Percentiles rank a stretch among this genome's conserved stretches.
Evolutionary conservation across 1,139 yeast species (phyloP).

Genomic region (Geotrichum fermentans): DNA sequence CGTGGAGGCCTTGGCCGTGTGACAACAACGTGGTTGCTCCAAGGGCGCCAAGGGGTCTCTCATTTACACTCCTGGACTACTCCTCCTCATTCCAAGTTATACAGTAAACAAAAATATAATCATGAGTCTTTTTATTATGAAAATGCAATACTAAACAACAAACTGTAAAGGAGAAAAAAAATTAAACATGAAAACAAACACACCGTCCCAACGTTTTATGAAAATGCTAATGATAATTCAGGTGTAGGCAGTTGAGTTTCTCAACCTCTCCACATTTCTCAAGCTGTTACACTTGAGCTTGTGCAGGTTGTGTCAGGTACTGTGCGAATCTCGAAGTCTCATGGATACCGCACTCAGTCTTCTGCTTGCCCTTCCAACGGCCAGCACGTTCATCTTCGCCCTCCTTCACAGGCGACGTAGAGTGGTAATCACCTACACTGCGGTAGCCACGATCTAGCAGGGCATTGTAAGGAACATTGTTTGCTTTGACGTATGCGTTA

Average conservation of each 20-base stretch:
- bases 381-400: conserved; percentile 96
- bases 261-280: too few relatives aligned
- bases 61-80: too few relatives aligned
- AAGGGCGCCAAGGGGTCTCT: too few relatives aligned
- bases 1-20: too few relatives aligned
- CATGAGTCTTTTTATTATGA: not conserved
- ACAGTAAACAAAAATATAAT: too few relatives aligned
- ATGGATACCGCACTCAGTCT: conserved; percentile 96
- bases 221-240: too few relatives aligned
- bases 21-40: too few relatives aligned
- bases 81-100: too few relatives aligned
- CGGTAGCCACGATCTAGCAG: conserved; percentile 82
- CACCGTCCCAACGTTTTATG: too few relatives aligned
- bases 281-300: conserved; percentile 10
- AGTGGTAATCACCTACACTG: conserved; percentile 94
- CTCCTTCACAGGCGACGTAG: conserved; percentile 81
- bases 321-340: conserved; percentile 68
- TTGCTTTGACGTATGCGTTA: conserved; percentile 57
- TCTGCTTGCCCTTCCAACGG: conserved; percentile 88
- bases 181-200: not conserved
- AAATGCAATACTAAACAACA: not conserved
- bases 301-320: conserved; percentile 37
- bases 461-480: conserved; percentile 80
- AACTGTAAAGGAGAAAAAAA: not conserved
- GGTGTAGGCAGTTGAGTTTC: too few relatives aligned